Percentiles rank a stretch among this genome's conserved stretches.
Conservation (phyloP, 2,329 filamentous ascomycete species). For the Colletotrichum tamarilloi region DNA sequence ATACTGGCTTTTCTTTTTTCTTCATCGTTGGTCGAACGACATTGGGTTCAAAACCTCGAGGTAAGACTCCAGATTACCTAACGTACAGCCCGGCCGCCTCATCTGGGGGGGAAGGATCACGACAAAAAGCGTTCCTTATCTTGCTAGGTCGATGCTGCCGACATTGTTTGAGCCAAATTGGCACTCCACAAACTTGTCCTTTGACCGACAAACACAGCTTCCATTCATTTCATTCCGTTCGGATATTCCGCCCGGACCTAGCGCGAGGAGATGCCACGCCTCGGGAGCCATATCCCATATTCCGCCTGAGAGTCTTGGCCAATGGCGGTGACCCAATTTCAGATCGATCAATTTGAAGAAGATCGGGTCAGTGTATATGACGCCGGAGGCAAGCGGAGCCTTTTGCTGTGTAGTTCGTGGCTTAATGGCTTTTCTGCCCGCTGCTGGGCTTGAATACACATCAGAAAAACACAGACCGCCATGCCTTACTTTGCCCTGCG, state of each 20-base stretch:
- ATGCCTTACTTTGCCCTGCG: not conserved
- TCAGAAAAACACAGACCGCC: constrained; percentile 11
- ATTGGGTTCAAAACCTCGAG: constrained; percentile 10
- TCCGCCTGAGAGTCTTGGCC: not conserved
- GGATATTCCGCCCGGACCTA: not conserved
- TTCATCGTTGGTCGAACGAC: constrained; percentile 7
- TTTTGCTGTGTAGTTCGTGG: not conserved
- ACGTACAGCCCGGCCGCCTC: constrained; percentile 14
- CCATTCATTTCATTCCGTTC: not conserved
- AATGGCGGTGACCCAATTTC: constrained; percentile 12
- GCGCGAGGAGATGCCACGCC: not conserved
- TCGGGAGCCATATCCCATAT: not conserved
- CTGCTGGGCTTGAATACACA: not conserved
- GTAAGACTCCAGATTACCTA: constrained; percentile 9
- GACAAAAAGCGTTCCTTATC: not conserved
- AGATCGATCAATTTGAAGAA: constrained; percentile 2
- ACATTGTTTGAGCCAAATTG: not conserved
- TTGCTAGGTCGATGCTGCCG: not conserved
- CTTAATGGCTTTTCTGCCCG: not conserved
- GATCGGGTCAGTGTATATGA: not conserved
- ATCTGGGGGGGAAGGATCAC: constrained; percentile 15
- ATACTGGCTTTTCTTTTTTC: not conserved
- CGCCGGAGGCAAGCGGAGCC: constrained; percentile 1
- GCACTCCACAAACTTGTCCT: not conserved
- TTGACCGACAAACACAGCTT: not conserved